A percentile compares a stretch with the other conserved stretches of the same genome.
Conservation (phyloP, 2,329 filamentous ascomycete genomes). For the Trichophyton rubrum region DNA sequence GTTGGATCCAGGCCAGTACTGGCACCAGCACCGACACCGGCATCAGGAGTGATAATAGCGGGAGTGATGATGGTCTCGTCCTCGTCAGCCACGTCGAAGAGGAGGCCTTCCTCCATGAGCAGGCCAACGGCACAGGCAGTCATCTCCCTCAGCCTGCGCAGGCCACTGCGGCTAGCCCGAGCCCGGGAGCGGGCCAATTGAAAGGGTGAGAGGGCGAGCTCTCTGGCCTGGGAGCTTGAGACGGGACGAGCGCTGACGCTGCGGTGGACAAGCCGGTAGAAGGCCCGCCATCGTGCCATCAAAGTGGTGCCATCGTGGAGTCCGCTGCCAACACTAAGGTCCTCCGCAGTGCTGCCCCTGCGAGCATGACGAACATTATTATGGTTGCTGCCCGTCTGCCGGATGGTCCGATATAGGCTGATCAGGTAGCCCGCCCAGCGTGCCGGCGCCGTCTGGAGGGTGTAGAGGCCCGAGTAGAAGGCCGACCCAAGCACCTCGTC, state of each 20-base stretch:
- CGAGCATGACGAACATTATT: too few species aligned
- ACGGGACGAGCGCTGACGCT: conserved; percentile 63
- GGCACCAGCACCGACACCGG: too few species aligned
- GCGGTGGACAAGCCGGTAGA: conserved; percentile 68
- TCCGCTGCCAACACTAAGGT: neutral
- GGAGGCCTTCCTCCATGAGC: conserved; percentile 72
- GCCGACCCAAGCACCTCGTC: conserved; percentile 73
- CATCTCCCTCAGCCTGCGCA: conserved; percentile 63
- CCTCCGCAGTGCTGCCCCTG: conserved; percentile 11
- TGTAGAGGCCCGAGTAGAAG: conserved; percentile 67
- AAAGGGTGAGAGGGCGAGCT: conserved; percentile 63
- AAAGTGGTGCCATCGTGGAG: conserved; percentile 18
- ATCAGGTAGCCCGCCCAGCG: conserved; percentile 60
- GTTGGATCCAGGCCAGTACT: neutral
- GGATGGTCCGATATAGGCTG: conserved; percentile 53
- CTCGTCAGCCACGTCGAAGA: conserved; percentile 47
- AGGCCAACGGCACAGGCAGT: conserved; percentile 79
- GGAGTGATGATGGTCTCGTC: conserved; percentile 37
- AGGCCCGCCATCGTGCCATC: conserved; percentile 42
- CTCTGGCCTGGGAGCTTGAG: conserved; percentile 55
- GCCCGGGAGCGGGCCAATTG: conserved; percentile 64
- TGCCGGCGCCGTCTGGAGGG: conserved; percentile 70
- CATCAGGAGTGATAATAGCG: too few species aligned
- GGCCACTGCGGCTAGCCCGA: conserved; percentile 55
- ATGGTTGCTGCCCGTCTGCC: conserved; percentile 13